Percentiles rank a stretch among this genome's conserved stretches.
These are phyloP conservation scores for Alloascoidea africana DNA, from an alignment of 805 yeast species.

Conservation along the genomic window DNA sequence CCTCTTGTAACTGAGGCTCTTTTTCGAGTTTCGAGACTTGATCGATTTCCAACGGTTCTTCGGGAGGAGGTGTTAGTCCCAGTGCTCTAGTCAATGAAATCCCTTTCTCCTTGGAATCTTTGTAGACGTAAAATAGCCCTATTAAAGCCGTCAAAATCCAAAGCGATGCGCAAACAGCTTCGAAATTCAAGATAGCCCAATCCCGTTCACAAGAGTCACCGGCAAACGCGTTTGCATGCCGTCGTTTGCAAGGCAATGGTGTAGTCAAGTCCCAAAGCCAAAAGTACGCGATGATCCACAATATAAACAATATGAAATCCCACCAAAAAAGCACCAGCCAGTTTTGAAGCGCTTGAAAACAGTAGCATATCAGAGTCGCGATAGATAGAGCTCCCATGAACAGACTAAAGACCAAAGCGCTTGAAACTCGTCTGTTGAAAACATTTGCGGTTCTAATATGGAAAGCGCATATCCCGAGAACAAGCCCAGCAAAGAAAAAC, in stretches of 20 bases:
- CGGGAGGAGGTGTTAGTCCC: too few relatives aligned
- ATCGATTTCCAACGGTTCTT: too few relatives aligned
- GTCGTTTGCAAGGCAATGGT: constrained; percentile 13
- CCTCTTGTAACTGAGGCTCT: too few relatives aligned
- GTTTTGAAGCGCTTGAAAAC: constrained; percentile 11
- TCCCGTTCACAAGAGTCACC: constrained; percentile 12
- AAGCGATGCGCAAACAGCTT: constrained; percentile 11
- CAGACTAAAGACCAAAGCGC: constrained; percentile 9
- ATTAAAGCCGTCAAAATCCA: constrained; percentile 13
- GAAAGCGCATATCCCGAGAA: constrained; percentile 13
- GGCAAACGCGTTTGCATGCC: constrained; percentile 15
- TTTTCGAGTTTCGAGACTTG: too few relatives aligned
- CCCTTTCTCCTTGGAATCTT: constrained; percentile 3
- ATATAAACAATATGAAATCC: constrained; percentile 12
- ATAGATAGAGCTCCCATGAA: constrained; percentile 11
- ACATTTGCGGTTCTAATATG: not conserved
- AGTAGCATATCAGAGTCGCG: constrained; percentile 14
- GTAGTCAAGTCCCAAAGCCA: constrained; percentile 12
- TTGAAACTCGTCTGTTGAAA: not conserved
- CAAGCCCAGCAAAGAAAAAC: constrained; percentile 16
- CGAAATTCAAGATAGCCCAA: constrained; percentile 12
- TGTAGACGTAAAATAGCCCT: constrained; percentile 9
- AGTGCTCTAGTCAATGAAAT: too few relatives aligned
- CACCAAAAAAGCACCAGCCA: constrained; percentile 9
- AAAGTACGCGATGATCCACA: constrained; percentile 10